phyloP scores from a whole-genome alignment of 2,329 filamentous ascomycete genomes.

The Scedosporium boydii region DNA sequence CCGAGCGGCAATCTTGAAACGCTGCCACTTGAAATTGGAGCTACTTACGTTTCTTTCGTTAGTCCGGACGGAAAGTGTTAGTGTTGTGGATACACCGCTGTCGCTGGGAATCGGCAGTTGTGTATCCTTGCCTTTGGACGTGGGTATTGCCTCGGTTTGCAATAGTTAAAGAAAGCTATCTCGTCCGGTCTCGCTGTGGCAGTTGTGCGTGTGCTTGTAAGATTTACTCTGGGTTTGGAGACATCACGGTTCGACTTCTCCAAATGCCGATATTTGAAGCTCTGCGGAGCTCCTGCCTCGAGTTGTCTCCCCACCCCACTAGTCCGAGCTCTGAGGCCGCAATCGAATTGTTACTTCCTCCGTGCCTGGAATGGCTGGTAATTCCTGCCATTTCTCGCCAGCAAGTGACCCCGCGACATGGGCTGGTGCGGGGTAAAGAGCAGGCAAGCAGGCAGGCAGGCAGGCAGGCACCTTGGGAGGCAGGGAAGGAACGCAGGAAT shows the following conservation, averaged over 20 bases:
- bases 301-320: background rate
- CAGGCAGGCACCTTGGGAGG: background rate
- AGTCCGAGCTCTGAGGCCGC: background rate
- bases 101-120: background rate
- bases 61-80: background rate
- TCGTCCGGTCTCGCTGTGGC: background rate
- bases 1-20: background rate
- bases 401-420: background rate
- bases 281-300: background rate
- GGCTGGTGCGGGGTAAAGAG: background rate
- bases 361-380: too few relatives aligned
- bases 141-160: background rate
- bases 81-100: background rate
- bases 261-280: slow-evolving; percentile 1
- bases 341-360: too few relatives aligned
- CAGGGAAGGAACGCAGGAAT: background rate
- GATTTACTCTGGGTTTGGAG: background rate
- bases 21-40: background rate
- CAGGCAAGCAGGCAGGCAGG: background rate
- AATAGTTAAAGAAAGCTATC: background rate
- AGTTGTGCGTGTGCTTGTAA: background rate
- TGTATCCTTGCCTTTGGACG: background rate
- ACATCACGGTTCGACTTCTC: background rate
- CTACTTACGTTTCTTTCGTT: background rate
- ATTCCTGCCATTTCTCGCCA: too few relatives aligned